Conservation (phyloP, 1,284 basidiomycete genomes). For the Hortiboletus rubellus region DNA sequence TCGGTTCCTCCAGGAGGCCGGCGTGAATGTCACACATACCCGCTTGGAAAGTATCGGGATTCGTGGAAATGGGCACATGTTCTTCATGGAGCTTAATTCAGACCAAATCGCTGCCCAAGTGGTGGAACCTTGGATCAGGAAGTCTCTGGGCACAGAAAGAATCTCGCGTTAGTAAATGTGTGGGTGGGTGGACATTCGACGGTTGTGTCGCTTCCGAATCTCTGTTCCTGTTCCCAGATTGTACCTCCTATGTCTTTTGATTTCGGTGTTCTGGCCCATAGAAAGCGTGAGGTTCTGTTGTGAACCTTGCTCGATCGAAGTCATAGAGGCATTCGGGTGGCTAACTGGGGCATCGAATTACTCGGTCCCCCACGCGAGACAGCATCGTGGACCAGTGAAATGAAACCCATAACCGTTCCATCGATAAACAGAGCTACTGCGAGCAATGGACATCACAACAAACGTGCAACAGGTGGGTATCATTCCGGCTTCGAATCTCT, state of each 20-base stretch:
- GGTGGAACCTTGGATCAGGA: constrained; percentile 41
- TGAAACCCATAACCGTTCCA: neutral
- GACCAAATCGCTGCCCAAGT: constrained; percentile 42
- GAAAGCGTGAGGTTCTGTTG: too few species aligned
- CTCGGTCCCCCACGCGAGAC: neutral
- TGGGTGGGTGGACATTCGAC: neutral
- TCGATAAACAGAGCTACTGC: neutral
- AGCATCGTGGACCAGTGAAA: too few species aligned
- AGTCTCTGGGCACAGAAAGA: neutral
- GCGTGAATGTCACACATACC: constrained; percentile 45
- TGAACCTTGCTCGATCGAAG: neutral
- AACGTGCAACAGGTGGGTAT: too few species aligned
- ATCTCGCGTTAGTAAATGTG: neutral
- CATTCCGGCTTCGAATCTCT: neutral
- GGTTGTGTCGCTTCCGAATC: neutral
- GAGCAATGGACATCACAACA: neutral
- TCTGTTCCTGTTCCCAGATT: neutral
- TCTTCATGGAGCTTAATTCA: constrained; percentile 53
- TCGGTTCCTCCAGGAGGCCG: constrained; percentile 44
- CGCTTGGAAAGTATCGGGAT: constrained; percentile 44
- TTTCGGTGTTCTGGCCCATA: neutral
- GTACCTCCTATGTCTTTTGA: neutral
- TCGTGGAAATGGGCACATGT: constrained; percentile 48
- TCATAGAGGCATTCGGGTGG: neutral
- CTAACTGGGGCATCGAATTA: neutral